Evolutionary conservation across 805 yeast genomes (phyloP), one percentile per base, ranked within the genome.

Genomic region (Pichia gijzeniarum): DNA sequence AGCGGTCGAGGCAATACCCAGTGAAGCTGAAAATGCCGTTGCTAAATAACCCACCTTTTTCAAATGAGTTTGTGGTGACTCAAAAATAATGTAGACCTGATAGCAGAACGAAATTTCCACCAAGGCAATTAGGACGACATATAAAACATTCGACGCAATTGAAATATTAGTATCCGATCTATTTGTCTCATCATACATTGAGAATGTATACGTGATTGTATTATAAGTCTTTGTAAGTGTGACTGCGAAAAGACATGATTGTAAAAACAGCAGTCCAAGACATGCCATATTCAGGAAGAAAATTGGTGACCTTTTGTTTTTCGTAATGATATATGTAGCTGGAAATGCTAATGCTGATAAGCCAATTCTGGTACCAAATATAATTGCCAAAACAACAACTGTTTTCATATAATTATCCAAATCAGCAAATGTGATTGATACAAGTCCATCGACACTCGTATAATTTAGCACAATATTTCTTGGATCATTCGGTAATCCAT

Each of bases 1-100:
- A 0, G 74, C 81, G 10, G 77, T 63, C 1, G 84, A 76, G 0
- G 80, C 71, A 4, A 77, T 39, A 0, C 81, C 85, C 20, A 82
- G 65, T 0, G 66, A 50, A 0, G 63, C 57, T 0, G 80, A 64
- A 0, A 73, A 17, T 0, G 53, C 47, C 1, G 77, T 68, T 22
- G 76, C 57, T 0, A 63, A 5, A 33, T 60, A 45, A 1, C 80
- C 76, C 31, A 75, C 48, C 22, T 54, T 61, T 35, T 65, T 69
- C 27, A 73, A 65, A 7, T 47, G 35, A 12, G 51, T 34, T n/a
- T 71, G 71, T 17, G 80, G 77, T n/a, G 76, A 69, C 45, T 75
- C 71, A 66, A 86, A 86, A 41, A 93, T 79, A 28, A 83, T 75
- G 50, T 70, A 73, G 8, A 85, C 76, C 65, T 91, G 98, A 58